Conservation (phyloP, 2,329 filamentous ascomycete genomes). For the Fusarium virguliforme region DNA sequence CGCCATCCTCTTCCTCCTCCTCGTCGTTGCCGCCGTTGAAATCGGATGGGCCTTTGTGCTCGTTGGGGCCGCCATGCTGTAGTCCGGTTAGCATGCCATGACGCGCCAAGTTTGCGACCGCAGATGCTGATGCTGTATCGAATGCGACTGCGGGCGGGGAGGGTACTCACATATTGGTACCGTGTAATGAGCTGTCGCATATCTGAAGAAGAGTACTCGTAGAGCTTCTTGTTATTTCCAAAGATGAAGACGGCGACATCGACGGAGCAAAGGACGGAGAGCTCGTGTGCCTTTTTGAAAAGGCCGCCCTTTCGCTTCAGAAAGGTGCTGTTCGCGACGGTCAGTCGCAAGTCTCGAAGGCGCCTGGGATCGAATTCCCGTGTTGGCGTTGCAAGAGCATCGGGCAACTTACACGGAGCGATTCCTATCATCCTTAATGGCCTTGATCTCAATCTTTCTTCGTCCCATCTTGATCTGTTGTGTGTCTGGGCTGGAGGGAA, state of each 20-base stretch:
- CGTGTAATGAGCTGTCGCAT: constrained; percentile 91
- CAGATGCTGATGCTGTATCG: background rate
- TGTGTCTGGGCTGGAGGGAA: constrained; percentile 35
- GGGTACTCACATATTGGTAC: constrained; percentile 87
- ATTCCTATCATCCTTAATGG: constrained; percentile 98
- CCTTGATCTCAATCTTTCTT: constrained; percentile 99
- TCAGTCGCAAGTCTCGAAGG: constrained; percentile 39
- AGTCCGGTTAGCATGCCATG: constrained; percentile 22
- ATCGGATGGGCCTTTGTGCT: constrained; percentile 95
- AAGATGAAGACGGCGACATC: constrained; percentile 99
- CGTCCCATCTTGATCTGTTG: constrained; percentile 80
- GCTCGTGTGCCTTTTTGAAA: constrained; percentile 99
- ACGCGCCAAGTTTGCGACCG: constrained; percentile 5
- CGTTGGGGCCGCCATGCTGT: constrained; percentile 92
- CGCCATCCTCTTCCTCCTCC: constrained; percentile 82
- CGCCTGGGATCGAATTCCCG: background rate
- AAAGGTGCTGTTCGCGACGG: constrained; percentile 79
- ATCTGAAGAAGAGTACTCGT: constrained; percentile 95
- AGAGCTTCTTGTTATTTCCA: constrained; percentile 98
- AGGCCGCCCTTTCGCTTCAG: constrained; percentile 98
- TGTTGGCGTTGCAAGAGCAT: background rate
- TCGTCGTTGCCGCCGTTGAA: constrained; percentile 92
- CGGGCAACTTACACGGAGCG: constrained; percentile 88
- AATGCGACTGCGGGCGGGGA: constrained; percentile 27
- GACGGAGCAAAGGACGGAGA: constrained; percentile 97